phyloP scores from a whole-genome alignment of 306 rosid genomes.

The Cicer pinnatifidum region DNA sequence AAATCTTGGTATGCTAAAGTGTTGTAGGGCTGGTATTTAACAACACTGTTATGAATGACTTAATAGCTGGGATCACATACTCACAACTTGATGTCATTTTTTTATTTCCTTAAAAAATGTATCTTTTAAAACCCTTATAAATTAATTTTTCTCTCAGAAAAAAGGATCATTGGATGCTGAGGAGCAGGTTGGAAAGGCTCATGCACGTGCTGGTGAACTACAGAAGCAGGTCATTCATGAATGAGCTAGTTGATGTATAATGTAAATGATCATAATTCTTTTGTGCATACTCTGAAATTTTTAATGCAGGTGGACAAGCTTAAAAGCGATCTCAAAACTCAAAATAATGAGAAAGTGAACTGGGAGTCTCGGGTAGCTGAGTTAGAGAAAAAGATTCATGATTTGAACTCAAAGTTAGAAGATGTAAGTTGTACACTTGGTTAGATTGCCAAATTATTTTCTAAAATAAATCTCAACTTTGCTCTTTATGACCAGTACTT shows the following conservation, averaged over 20 bases:
- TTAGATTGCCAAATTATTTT: conserved; percentile 3
- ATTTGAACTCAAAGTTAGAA: conserved; percentile 65
- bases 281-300: conserved; percentile 28
- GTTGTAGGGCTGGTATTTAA: no score
- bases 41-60: conserved; percentile 2
- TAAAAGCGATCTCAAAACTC: conserved; percentile 58
- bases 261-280: background rate
- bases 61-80: background rate
- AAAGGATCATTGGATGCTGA: conserved; percentile 64
- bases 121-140: background rate
- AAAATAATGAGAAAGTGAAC: conserved; percentile 61
- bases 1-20: no score
- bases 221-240: conserved; percentile 72
- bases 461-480: conserved; percentile 24
- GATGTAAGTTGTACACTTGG: conserved; percentile 57
- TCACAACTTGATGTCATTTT: background rate
- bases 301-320: conserved; percentile 68
- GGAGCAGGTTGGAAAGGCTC: conserved; percentile 78
- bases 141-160: conserved; percentile 52
- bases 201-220: conserved; percentile 85
- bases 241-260: conserved; percentile 24
- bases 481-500: conserved; percentile 29
- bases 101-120: conserved; percentile 3
- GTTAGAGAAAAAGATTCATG: conserved; percentile 60
- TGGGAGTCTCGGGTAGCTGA: conserved; percentile 67